phyloP scores from a whole-genome alignment of 2,329 filamentous ascomycete genomes.

The Colletotrichum sp. region DNA sequence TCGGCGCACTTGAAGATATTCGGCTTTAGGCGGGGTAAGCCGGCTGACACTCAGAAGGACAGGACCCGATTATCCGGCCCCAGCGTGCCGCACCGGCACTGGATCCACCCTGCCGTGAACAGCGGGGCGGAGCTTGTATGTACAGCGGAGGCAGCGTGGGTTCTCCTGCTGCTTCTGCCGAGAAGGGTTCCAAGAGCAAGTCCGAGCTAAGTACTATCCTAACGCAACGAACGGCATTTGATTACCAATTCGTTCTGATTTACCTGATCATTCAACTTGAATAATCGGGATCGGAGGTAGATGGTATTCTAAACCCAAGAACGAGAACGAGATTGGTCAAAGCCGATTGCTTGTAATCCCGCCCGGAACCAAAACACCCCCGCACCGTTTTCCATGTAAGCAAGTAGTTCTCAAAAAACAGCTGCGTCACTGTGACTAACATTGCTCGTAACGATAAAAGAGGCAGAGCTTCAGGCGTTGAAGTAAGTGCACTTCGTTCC shows the following conservation, averaged over 20 bases:
- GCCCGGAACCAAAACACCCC: neutral
- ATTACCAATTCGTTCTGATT: neutral
- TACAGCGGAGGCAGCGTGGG: accelerated
- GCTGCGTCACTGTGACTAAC: neutral
- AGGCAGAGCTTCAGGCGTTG: accelerated
- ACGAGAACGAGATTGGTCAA: neutral
- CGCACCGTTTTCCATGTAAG: neutral
- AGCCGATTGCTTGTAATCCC: neutral
- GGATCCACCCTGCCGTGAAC: neutral
- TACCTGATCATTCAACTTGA: accelerated
- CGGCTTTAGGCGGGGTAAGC: neutral
- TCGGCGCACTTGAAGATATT: neutral
- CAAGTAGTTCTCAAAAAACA: neutral
- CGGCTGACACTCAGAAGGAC: neutral
- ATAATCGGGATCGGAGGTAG: neutral
- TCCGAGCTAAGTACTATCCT: accelerated
- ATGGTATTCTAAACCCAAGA: neutral
- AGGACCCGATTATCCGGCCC: neutral
- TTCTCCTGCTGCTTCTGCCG: neutral
- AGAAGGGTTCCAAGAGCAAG: neutral
- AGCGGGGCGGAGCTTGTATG: accelerated
- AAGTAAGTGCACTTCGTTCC: neutral
- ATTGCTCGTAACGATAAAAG: neutral
- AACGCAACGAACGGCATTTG: accelerated
- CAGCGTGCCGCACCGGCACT: neutral